Conservation (phyloP, 1,139 yeast species). For the Diutina ranongensis region DNA sequence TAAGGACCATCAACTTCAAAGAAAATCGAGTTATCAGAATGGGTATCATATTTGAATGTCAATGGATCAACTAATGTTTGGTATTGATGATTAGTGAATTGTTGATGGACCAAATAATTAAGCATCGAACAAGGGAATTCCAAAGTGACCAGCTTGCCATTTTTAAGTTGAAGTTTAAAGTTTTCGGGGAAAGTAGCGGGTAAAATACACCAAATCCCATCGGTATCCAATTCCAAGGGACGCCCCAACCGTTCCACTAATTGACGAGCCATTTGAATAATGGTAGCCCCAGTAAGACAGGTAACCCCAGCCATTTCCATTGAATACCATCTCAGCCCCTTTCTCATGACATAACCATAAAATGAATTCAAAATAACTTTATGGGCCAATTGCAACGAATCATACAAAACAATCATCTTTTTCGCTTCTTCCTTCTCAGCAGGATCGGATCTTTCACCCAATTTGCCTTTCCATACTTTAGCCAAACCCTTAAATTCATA, state of each 20-base stretch:
- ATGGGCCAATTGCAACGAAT: conserved; percentile 92
- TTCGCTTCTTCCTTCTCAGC: conserved; percentile 71
- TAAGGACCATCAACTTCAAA: conserved; percentile 99
- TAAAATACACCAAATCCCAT: conserved; percentile 98
- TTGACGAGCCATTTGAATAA: conserved; percentile 92
- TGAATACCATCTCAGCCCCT: conserved; percentile 98
- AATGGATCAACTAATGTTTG: conserved; percentile 72
- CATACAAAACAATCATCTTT: conserved; percentile 89
- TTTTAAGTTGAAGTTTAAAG: conserved; percentile 53
- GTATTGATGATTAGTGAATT: conserved; percentile 89
- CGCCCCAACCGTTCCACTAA: conserved; percentile 92
- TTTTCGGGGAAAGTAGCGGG: conserved; percentile 93
- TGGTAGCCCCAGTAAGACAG: conserved; percentile 94
- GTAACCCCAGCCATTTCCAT: conserved; percentile 99
- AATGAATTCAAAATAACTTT: conserved; percentile 94
- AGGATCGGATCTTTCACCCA: conserved; percentile 44
- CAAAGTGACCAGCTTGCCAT: conserved; percentile 66
- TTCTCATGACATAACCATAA: conserved; percentile 97
- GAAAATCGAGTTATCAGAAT: conserved; percentile 87
- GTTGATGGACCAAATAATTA: conserved; percentile 82
- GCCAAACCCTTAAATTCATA: conserved; percentile 92
- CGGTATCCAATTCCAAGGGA: conserved; percentile 94
- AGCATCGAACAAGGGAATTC: conserved; percentile 97
- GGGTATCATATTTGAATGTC: conserved; percentile 57
- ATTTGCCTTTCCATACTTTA: conserved; percentile 87